Percentiles rank a stretch among this genome's conserved stretches.
Conservation (phyloP, 805 yeast species). For the Cyberlindnera maclurae region DNA sequence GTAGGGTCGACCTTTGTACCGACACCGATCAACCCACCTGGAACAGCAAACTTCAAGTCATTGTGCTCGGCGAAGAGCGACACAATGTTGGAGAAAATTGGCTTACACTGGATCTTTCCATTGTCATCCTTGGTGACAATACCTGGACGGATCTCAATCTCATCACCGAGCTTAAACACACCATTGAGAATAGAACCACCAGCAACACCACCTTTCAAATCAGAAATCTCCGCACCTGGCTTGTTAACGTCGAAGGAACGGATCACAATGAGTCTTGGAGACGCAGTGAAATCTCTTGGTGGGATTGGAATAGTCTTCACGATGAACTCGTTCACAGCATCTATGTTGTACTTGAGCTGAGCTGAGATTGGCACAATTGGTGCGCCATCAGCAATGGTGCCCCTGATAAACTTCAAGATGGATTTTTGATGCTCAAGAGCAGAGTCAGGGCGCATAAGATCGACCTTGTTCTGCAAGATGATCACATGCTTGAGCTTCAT, state of each 20-base stretch:
- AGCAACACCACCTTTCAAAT: conserved; percentile 98
- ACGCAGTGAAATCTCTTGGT: conserved; percentile 85
- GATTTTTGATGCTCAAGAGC: conserved; percentile 95
- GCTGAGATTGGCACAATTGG: conserved; percentile 99
- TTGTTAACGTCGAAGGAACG: conserved; percentile 98
- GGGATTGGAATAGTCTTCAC: conserved; percentile 96
- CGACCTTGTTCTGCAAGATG: conserved; percentile 95
- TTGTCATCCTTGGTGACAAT: conserved; percentile 92
- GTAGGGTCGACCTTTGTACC: conserved; percentile 99
- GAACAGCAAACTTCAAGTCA: conserved; percentile 96
- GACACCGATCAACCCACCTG: conserved; percentile 99
- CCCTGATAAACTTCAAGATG: conserved; percentile 85
- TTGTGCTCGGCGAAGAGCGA: conserved; percentile 96
- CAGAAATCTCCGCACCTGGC: conserved; percentile 97
- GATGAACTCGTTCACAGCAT: conserved; percentile 95
- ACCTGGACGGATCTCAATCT: conserved; percentile 98
- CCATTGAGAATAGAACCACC: conserved; percentile 98
- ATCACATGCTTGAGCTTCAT: conserved; percentile 97
- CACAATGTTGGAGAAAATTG: conserved; percentile 89
- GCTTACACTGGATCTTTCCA: conserved; percentile 86
- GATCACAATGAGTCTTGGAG: conserved; percentile 93
- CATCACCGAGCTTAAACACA: conserved; percentile 95
- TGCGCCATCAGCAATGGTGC: conserved; percentile 98
- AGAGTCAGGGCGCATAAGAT: conserved; percentile 94
- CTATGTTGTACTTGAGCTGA: conserved; percentile 96